Conservation (phyloP, 2,329 filamentous ascomycete genomes). For the Trichoderma koningiopsis region DNA sequence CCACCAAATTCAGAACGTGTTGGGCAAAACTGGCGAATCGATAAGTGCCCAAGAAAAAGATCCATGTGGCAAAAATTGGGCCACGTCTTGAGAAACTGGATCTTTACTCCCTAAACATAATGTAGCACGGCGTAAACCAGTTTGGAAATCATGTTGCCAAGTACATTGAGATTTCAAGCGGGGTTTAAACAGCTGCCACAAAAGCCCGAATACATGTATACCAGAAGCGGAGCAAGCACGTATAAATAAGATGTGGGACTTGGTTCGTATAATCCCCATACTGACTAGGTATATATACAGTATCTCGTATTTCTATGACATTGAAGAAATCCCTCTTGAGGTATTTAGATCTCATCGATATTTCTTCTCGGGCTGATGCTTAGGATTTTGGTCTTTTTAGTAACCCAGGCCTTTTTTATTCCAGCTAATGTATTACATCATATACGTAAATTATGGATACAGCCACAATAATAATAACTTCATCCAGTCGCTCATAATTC, state of each 20-base stretch:
- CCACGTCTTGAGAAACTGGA: not conserved
- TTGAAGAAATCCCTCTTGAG: no score
- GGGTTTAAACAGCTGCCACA: not conserved
- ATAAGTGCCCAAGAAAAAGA: not conserved
- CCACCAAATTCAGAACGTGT: no score
- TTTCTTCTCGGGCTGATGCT: not conserved
- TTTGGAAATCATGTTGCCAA: not conserved
- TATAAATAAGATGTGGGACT: not conserved
- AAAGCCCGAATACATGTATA: not conserved
- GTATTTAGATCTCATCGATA: no score
- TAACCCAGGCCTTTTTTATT: not conserved
- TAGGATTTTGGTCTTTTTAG: not conserved
- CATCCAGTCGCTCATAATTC: not conserved
- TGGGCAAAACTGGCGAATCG: not conserved
- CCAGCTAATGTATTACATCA: no score
- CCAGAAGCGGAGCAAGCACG: not conserved
- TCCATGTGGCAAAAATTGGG: not conserved
- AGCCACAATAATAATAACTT: no score
- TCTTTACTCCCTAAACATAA: not conserved
- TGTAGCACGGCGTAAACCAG: not conserved
- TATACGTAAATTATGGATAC: no score
- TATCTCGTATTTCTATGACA: not conserved
- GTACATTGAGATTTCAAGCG: not conserved
- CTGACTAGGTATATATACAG: not conserved
- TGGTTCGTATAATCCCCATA: not conserved